A percentile compares a stretch with the other conserved stretches of the same genome.
Evolutionary conservation across 805 yeast species (phyloP).

Genomic region (Hanseniaspora taiwanica): DNA sequence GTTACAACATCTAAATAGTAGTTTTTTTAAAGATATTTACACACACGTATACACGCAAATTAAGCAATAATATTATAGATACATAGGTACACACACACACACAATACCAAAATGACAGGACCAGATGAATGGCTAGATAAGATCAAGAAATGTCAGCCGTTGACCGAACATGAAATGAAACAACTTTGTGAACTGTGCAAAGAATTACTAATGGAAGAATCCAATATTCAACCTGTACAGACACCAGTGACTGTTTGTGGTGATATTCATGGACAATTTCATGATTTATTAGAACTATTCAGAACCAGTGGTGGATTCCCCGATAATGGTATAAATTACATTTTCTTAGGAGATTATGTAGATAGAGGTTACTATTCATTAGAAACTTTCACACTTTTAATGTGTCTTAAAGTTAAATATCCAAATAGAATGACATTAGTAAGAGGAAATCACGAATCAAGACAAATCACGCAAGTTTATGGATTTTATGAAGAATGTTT

Average conservation of each 20-base stretch:
- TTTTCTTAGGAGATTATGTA: slow-evolving; percentile 91
- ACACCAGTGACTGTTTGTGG: slow-evolving; percentile 94
- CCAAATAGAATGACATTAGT: slow-evolving; percentile 81
- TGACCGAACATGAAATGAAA: slow-evolving; percentile 90
- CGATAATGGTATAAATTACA: slow-evolving; percentile 52
- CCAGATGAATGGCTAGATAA: slow-evolving; percentile 97
- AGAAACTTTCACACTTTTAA: slow-evolving; percentile 84
- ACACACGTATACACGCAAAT: too few relatives aligned
- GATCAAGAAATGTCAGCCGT: slow-evolving; percentile 75
- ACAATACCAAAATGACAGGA: slow-evolving; percentile 28
- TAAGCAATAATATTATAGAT: too few relatives aligned
- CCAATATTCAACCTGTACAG: slow-evolving; percentile 86
- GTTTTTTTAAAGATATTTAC: too few relatives aligned
- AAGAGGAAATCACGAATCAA: slow-evolving; percentile 93
- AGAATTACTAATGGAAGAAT: slow-evolving; percentile 89
- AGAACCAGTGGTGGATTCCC: slow-evolving; percentile 91
- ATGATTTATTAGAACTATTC: slow-evolving; percentile 81
- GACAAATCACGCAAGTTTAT: slow-evolving; percentile 97
- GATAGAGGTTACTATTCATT: slow-evolving; percentile 94
- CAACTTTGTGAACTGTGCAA: slow-evolving; percentile 91
- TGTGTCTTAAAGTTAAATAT: slow-evolving; percentile 84
- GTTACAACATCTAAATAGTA: too few relatives aligned
- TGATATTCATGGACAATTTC: slow-evolving; percentile 97
- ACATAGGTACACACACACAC: not conserved
- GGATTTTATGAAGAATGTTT: slow-evolving; percentile 96